A percentile compares a stretch with the other conserved stretches of the same genome.
These are phyloP conservation scores for Phytopythium boreale DNA, from an alignment of 352 stramenopile genomes.

Conservation along the genomic window DNA sequence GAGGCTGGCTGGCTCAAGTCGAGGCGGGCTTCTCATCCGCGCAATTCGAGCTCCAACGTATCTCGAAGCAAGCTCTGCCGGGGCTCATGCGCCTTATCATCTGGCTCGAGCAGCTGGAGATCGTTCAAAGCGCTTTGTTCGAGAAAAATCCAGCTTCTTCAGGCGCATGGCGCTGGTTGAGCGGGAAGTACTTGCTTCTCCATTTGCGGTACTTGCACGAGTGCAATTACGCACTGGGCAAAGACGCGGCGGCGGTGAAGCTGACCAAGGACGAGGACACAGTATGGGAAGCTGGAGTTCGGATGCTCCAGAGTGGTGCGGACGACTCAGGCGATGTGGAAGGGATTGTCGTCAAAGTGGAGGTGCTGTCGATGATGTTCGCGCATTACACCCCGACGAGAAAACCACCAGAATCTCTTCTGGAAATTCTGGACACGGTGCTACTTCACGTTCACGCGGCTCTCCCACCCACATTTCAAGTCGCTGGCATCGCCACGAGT, in stretches of 20 bases:
- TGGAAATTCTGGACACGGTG: constrained; percentile 19
- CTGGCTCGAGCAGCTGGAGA: constrained; percentile 38
- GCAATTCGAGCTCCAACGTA: constrained; percentile 69
- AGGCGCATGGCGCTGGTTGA: constrained; percentile 27
- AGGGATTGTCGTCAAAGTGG: constrained; percentile 15
- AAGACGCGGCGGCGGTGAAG: background rate
- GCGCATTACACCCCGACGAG: background rate
- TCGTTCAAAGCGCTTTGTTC: constrained; percentile 13
- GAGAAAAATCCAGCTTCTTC: background rate
- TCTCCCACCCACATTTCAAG: constrained; percentile 12
- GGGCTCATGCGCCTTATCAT: constrained; percentile 47
- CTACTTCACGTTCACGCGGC: constrained; percentile 16
- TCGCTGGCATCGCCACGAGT: background rate
- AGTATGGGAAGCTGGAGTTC: constrained; percentile 12
- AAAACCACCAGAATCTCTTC: constrained; percentile 1
- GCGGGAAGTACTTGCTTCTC: constrained; percentile 37
- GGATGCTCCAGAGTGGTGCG: background rate
- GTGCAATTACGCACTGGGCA: background rate
- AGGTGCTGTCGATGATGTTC: constrained; percentile 28
- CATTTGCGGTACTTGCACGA: constrained; percentile 44
- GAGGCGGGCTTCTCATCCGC: constrained; percentile 38
- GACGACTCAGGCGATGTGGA: constrained; percentile 10
- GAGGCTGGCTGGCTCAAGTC: constrained; percentile 39
- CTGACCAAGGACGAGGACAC: constrained; percentile 7
- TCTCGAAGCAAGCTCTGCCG: constrained; percentile 55